These are phyloP conservation scores for Xylariaceae sp. DNA, from an alignment of 2,329 filamentous ascomycete genomes.

Conservation along the genomic window DNA sequence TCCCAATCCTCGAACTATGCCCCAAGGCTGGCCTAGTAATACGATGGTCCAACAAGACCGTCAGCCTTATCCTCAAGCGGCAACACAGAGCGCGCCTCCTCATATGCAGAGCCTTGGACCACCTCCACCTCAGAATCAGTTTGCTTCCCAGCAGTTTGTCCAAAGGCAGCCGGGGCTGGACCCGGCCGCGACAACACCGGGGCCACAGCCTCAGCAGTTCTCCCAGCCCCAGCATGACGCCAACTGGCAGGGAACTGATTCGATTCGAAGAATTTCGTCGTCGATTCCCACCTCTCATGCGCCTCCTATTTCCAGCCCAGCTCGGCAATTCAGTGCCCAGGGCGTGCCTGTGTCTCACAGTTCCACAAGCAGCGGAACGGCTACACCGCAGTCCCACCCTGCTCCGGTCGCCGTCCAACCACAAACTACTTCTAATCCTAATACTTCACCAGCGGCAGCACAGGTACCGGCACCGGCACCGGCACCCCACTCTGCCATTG, in stretches of 20 bases:
- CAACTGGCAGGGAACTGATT: constrained; percentile 19
- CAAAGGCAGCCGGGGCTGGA: constrained; percentile 6
- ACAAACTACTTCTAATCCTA: constrained; percentile 1
- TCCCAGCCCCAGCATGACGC: constrained; percentile 15
- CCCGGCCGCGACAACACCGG: not conserved
- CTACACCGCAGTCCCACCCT: constrained; percentile 5
- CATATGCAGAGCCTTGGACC: constrained; percentile 2
- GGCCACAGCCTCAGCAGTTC: constrained; percentile 2
- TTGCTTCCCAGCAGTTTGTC: constrained; percentile 3
- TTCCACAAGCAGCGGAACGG: constrained; percentile 3
- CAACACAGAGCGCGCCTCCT: constrained; percentile 3
- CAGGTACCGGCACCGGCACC: no score
- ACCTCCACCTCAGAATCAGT: constrained; percentile 6
- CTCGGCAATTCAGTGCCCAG: constrained; percentile 3
- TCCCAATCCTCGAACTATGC: constrained; percentile 1
- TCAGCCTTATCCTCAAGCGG: constrained; percentile 2
- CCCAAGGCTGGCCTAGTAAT: constrained; percentile 10
- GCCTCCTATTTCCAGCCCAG: not conserved
- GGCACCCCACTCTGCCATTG: no score
- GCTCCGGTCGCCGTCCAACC: not conserved
- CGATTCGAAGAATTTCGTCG: constrained; percentile 2
- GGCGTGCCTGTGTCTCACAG: constrained; percentile 3
- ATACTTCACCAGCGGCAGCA: constrained; percentile 7
- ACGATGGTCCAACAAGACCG: constrained; percentile 8
- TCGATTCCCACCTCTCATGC: not conserved